These are phyloP conservation scores for Fusarium zealandicum DNA, from an alignment of 2,329 filamentous ascomycete genomes.

Conservation along the genomic window DNA sequence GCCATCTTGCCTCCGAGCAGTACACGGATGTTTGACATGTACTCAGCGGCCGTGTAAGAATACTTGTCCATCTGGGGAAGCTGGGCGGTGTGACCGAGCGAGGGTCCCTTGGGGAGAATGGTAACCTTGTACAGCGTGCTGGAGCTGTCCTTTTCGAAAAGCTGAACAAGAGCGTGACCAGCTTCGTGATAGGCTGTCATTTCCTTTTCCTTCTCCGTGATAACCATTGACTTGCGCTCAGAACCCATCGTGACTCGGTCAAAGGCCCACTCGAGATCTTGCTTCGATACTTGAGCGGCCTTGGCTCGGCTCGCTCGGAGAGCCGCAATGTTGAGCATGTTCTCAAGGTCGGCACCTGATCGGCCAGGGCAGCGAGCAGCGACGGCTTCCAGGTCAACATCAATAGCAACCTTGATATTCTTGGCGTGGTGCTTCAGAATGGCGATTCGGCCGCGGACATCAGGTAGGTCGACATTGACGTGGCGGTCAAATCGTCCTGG, in stretches of 20 bases:
- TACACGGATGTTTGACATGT: conserved; percentile 80
- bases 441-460: conserved; percentile 89
- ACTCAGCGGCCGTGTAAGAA: conserved; percentile 84
- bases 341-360: conserved; percentile 95
- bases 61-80: conserved; percentile 94
- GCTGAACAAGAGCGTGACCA: conserved; percentile 88
- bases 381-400: conserved; percentile 84
- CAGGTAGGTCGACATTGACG: conserved; percentile 85
- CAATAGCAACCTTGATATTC: conserved; percentile 80
- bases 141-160: conserved; percentile 76
- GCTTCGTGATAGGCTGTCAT: conserved; percentile 97
- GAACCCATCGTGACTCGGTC: conserved; percentile 98
- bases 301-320: conserved; percentile 92
- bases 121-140: conserved; percentile 95
- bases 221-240: conserved; percentile 87
- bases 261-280: conserved; percentile 95
- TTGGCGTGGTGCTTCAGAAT: conserved; percentile 94
- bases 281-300: conserved; percentile 74
- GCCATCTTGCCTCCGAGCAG: conserved; percentile 87
- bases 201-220: conserved; percentile 91
- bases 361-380: conserved; percentile 90
- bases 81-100: conserved; percentile 85
- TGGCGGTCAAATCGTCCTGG: conserved; percentile 96
- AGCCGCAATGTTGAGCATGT: conserved; percentile 94
- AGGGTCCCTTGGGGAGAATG: conserved; percentile 87